These are phyloP conservation scores for Kodamaea suecica DNA, from an alignment of 1,139 yeast genomes.

Conservation along the genomic window DNA sequence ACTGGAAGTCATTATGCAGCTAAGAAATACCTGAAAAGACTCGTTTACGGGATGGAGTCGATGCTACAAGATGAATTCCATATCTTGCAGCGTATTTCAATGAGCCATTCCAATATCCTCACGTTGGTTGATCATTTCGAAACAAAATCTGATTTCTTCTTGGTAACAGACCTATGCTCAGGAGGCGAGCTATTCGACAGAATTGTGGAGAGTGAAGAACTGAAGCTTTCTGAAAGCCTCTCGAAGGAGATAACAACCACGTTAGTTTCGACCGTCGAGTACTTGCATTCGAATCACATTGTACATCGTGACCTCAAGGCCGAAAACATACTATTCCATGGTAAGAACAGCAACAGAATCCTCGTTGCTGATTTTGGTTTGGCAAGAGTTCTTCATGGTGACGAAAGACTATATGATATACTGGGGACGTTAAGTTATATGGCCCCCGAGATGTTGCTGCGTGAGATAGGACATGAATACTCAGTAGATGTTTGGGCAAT, in stretches of 20 bases:
- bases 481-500: constrained; percentile 76
- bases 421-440: constrained; percentile 75
- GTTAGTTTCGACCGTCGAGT: constrained; percentile 29
- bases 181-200: constrained; percentile 72
- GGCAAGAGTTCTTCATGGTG: constrained; percentile 37
- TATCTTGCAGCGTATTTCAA: constrained; percentile 47
- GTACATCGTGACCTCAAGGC: constrained; percentile 45
- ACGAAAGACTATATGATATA: constrained; percentile 25
- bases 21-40: constrained; percentile 32
- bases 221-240: constrained; percentile 40
- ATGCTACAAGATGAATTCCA: constrained; percentile 54
- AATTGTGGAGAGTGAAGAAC: constrained; percentile 48
- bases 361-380: constrained; percentile 75
- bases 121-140: constrained; percentile 70
- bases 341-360: constrained; percentile 30
- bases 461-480: constrained; percentile 52
- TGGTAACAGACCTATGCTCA: constrained; percentile 64
- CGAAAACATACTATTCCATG: constrained; percentile 36
- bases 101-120: constrained; percentile 48
- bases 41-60: constrained; percentile 34
- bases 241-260: constrained; percentile 40
- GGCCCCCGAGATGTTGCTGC: constrained; percentile 63
- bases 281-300: constrained; percentile 31
- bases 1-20: constrained; percentile 40
- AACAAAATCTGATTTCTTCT: constrained; percentile 54